Base-by-base conservation (phyloP, 2,329 filamentous ascomycete species). In the Pseudogymnoascus sp. region DNA sequence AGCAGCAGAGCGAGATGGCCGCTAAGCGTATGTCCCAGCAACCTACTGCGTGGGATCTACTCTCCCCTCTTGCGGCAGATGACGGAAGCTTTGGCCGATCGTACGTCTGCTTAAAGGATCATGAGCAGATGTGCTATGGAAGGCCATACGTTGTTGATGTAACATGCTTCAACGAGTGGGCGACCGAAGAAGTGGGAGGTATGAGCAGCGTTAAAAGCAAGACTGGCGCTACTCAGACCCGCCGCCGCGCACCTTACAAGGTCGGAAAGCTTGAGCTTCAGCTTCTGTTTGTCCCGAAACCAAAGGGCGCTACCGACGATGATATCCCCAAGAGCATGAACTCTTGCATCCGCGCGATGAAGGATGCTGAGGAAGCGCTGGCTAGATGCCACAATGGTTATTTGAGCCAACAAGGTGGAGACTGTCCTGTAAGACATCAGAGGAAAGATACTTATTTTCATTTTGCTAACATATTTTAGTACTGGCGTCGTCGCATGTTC, bases 301-400 rank as follows among this genome's bases (percentile, higher is more conserved):
- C 94, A 4, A 93, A 90, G 78, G 89, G 88, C 47, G 81, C 86
- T 30, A 86, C 85, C 58, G 94, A 97, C 65, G 92, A 97, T 14
- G 93, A 97, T 67, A 97, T 99, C 91, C 94, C 94, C 60, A 97
- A 97, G 85, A 97, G 92, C 78, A 96, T 99, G 92, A 96, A 94
- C 74, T 89, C 90, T 43, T 96, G 91, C 73, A 89, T 97, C 67
- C 84, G 94, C 16, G 94, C 97, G 77, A 86, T 99, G 76, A 90
- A 89, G 74, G 90, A 93, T 59, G 91, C 93, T 1, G 91, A 96
- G 72, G 88, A 89, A 72, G 82, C 89, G 64, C 83, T 89, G 64
- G 81, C 87, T 57, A 85, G 88, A 64, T 88, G 85, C 68, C 96
- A 84, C 80, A 93, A 99, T 74, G 93, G 94, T 30, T 86, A 89